phyloP scores from a whole-genome alignment of 2,329 filamentous ascomycete species.

The Aureobasidium sp. region DNA sequence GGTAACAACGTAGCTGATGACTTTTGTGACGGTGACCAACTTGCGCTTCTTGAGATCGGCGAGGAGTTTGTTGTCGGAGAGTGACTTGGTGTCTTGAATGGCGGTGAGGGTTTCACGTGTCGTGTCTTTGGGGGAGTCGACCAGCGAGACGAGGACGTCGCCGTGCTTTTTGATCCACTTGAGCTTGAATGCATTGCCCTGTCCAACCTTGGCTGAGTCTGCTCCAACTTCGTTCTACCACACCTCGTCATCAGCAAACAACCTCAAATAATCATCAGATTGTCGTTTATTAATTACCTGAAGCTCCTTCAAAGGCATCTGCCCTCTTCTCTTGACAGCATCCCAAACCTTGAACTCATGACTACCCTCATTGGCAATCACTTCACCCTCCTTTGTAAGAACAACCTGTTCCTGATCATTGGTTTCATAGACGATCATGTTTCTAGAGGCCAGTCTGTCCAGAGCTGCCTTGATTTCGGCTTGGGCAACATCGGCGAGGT shows the following conservation, averaged over 20 bases:
- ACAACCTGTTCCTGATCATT: conserved; percentile 81
- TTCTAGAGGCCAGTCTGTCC: conserved; percentile 84
- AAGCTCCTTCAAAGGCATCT: conserved; percentile 52
- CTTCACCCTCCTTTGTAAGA: conserved; percentile 84
- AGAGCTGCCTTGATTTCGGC: conserved; percentile 82
- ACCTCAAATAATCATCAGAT: not conserved
- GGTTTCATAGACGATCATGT: conserved; percentile 89
- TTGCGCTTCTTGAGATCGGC: conserved; percentile 93
- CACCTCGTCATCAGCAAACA: conserved; percentile 13
- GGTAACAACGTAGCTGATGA: conserved; percentile 82
- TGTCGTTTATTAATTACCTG: conserved; percentile 37
- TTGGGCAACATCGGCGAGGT: conserved; percentile 38
- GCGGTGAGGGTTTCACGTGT: conserved; percentile 79
- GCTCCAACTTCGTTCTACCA: conserved; percentile 70
- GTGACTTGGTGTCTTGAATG: conserved; percentile 74
- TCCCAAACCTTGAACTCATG: conserved; percentile 60
- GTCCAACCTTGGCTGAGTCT: conserved; percentile 85
- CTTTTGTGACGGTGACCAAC: conserved; percentile 84
- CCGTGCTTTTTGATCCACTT: conserved; percentile 72
- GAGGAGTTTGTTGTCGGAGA: conserved; percentile 78
- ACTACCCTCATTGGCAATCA: conserved; percentile 63
- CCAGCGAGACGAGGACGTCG: conserved; percentile 58
- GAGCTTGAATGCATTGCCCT: conserved; percentile 90
- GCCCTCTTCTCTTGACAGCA: conserved; percentile 49
- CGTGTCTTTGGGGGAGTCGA: conserved; percentile 81